Evolutionary conservation across 306 rosid genomes (phyloP).

Genomic region (Ormosia emarginata): DNA sequence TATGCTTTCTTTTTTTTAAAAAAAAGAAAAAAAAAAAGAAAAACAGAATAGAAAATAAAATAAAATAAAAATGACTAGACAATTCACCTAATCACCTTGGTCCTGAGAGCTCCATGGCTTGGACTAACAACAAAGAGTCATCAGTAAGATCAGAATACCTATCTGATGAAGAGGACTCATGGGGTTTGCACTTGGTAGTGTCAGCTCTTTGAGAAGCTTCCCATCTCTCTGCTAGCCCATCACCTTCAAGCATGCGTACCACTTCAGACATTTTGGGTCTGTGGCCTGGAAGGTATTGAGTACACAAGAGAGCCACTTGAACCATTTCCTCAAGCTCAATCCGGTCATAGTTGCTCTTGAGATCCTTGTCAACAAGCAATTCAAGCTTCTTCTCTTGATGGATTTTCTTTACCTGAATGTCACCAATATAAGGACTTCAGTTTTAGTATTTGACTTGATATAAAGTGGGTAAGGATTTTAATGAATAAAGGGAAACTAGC

Average conservation of each 20-base stretch:
- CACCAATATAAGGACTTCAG: not conserved
- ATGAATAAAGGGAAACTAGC: not conserved
- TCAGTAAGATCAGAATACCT: conserved; percentile 87
- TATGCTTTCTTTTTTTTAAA: conserved; percentile 12
- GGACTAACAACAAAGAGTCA: conserved; percentile 81
- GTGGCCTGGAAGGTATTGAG: conserved; percentile 48
- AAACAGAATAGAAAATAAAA: not conserved
- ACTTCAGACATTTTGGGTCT: conserved; percentile 55
- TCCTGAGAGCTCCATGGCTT: conserved; percentile 98
- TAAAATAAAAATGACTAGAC: not conserved
- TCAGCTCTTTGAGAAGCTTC: conserved; percentile 49
- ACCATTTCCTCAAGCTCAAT: conserved; percentile 55
- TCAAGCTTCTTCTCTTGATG: conserved; percentile 50
- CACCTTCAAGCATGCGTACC: conserved; percentile 53
- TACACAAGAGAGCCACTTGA: conserved; percentile 48
- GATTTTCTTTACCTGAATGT: conserved; percentile 44
- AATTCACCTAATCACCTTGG: conserved; percentile 56
- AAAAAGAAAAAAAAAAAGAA: not conserved
- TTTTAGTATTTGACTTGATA: not conserved
- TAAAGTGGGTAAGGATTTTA: not conserved
- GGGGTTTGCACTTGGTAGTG: conserved; percentile 27
- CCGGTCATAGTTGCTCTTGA: conserved; percentile 43
- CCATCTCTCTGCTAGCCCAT: conserved; percentile 52
- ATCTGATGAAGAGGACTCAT: conserved; percentile 48
- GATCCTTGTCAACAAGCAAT: conserved; percentile 48